Evolutionary conservation across 352 stramenopile species (phyloP), one percentile per base, ranked within the genome.

Genomic region (Pythium myriotylum): DNA sequence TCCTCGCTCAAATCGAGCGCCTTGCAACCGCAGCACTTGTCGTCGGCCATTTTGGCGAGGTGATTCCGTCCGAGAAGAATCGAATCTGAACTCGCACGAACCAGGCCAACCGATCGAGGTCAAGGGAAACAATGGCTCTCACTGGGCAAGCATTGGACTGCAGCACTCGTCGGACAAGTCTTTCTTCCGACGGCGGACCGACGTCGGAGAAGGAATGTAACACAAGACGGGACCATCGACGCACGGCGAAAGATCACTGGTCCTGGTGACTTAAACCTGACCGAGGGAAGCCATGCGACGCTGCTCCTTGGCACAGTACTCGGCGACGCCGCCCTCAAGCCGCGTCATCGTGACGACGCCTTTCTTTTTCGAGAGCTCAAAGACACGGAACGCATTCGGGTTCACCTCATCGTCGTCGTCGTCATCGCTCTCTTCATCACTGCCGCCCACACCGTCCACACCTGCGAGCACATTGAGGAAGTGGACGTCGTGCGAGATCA

Each of bases 401-500:
- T 39, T 32, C 45, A 4, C 62, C 3, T 65, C 67, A 17, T 41
- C 17, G 13, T 59, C 33, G 16, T 37, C 49, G 12, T 67, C 60
- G 1, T 37, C 57, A 22, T 58, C 48, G 45, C 54, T 54, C 14
- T 69, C 54, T 0, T 37, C 57, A 16, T 58, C 48, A 33, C 43
- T 54, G 20, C 37, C 17, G 35, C 23, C 33, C 16, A 1, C 35
- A 4, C 32, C 22, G 14, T 48, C 23, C 16, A 51, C 6, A 13
- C 62, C 68, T 10, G 67, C 77, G 10, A 87, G 54, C n/a, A 84
- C 71, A 29, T 79, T 54, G 8, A 90, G 57, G 42, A 89, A 89
- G 51, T 84, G 71, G 29, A 85, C 48, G 52, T 89, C 77, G 57
- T 89, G 80, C 2, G 76, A 87, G 48, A 89, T 87, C n/a, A 89